Evolutionary conservation across 306 rosid species (phyloP).

Genomic region (Ormosia semicastrata): DNA sequence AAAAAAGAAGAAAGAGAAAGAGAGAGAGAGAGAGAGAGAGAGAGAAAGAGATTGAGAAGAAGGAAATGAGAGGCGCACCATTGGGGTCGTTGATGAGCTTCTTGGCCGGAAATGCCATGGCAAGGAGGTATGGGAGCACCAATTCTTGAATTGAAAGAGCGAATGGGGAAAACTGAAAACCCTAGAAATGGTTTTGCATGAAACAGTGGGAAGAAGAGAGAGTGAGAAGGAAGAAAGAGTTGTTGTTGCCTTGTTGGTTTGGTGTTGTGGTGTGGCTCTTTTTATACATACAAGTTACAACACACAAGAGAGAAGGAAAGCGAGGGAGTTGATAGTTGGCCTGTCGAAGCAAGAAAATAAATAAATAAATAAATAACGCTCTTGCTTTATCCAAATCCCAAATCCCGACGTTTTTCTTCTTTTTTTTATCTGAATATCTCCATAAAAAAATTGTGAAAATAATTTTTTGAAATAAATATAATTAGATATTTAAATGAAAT

Average conservation of each 20-base stretch:
- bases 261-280: constrained; percentile 32
- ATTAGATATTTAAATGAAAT: too few relatives aligned
- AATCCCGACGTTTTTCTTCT: too few relatives aligned
- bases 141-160: not conserved
- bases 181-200: constrained; percentile 61
- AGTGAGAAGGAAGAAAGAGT: constrained; percentile 25
- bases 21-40: not conserved
- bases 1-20: not conserved
- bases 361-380: too few relatives aligned
- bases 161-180: constrained; percentile 34
- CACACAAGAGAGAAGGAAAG: constrained; percentile 28
- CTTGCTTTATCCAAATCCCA: too few relatives aligned
- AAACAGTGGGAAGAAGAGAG: constrained; percentile 18
- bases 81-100: constrained; percentile 85
- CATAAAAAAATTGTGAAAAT: too few relatives aligned
- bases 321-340: constrained; percentile 38
- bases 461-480: too few relatives aligned
- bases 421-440: too few relatives aligned
- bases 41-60: not conserved
- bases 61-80: constrained; percentile 40
- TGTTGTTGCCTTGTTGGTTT: constrained; percentile 36
- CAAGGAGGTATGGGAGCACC: not conserved
- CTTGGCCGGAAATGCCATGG: constrained; percentile 75
- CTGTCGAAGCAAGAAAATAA: too few relatives aligned
- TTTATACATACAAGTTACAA: constrained; percentile 3